Evolutionary conservation across 371 early-diverging fungal species (phyloP), one percentile per base, ranked within the genome.

Genomic region (Phascolomyces articulosus): DNA sequence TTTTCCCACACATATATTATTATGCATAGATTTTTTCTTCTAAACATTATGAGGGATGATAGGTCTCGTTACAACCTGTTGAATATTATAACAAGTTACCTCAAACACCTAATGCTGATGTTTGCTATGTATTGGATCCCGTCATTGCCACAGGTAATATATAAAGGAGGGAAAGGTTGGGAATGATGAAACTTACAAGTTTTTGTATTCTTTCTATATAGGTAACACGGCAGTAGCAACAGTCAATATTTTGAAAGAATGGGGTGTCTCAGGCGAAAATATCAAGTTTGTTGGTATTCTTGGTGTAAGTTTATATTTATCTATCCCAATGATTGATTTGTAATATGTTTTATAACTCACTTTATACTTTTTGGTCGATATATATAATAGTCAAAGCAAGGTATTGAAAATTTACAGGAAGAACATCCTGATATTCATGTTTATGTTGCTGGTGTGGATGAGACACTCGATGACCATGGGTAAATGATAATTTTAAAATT

Each of bases 61-160:
- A 86, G 86, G 60, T 82, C 3, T 89, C 94, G 3, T 77, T 92
- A 49, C 87, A 90, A 63, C 95, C 96, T 6, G 95, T 95, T n/a
- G 96, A 95, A 70, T 95, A 95, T 74, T 95, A 94, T 83, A 95
- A 95, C 80, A 95, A 95, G 73, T 74, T 95, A 28, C 96, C 96
- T 7, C 65, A 73, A 26, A 67, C 70, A 4, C 90, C 90, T 59
- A 78, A 82, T 28, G 83, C 91, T 4, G 90, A 94, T 61, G 64
- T 85, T 21, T 93, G 93, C 48, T 77, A 89, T 65, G 86, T 95
- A 15, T 61, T 95, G 27, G 96, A 95, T 71, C 95, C 95, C 20
- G 89, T 94, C 73, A 79, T 95, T 51, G 95, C 94, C 11, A 95
- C 95, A 2, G 92, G 91, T 57, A 60, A 40, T n/a, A 54, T 21